Percentiles rank a stretch among this genome's conserved stretches.
These are phyloP conservation scores for Excoecaria cochinchinensis DNA, from an alignment of 345 rosid genomes.

Conservation along the genomic window DNA sequence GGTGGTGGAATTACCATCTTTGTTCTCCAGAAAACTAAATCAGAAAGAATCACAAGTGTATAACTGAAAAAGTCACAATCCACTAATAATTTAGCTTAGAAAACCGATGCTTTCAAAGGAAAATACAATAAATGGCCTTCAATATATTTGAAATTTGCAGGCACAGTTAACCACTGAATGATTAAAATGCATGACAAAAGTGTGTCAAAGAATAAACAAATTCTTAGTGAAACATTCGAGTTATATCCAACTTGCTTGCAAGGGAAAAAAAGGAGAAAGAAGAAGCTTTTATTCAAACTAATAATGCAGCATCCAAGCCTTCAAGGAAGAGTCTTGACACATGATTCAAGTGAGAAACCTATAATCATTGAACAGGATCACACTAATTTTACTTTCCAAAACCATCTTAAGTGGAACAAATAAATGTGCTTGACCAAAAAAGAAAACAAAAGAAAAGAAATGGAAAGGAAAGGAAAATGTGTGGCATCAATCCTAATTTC, in stretches of 20 bases:
- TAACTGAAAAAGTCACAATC: background rate
- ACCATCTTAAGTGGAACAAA: too few species aligned
- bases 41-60: background rate
- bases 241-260: too few species aligned
- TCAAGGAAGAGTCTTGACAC: too few species aligned
- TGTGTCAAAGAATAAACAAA: too few species aligned
- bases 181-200: background rate
- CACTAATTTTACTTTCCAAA: too few species aligned
- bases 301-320: too few species aligned
- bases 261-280: too few species aligned
- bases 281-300: too few species aligned
- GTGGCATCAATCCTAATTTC: background rate
- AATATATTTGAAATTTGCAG: background rate
- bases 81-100: background rate
- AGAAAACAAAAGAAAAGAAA: background rate
- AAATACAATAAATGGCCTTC: background rate
- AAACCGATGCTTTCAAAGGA: background rate
- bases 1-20: slow-evolving; percentile 43
- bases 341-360: too few species aligned
- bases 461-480: background rate
- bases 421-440: too few species aligned
- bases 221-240: too few species aligned
- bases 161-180: background rate
- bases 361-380: too few species aligned
- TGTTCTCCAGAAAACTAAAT: slow-evolving; percentile 4